Base-by-base conservation (phyloP, 2,329 filamentous ascomycete genomes). In the Aureobasidium vineae region DNA sequence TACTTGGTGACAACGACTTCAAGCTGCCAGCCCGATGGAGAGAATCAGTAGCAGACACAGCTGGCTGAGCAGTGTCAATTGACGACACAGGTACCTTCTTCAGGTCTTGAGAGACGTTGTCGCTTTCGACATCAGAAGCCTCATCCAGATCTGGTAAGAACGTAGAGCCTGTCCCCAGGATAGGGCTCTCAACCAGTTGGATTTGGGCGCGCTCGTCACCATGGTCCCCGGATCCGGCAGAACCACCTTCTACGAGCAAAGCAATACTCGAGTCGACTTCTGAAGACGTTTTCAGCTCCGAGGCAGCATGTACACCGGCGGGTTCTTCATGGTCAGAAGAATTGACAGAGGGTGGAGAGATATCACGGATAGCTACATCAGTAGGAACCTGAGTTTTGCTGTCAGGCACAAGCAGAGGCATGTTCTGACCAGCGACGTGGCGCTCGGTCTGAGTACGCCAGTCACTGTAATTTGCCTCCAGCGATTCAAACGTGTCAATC, bases 401-500 rank as follows among this genome's bases (percentile, higher is more conserved):
- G 7, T 23, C 40, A 31, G 33, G 26, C 16, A 56, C 38, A 38
- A 33, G 38, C 23, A 60, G 36, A 13, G 43, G 41, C 41, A 45
- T 36, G 16, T 41, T 50, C 3, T 50, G 45, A n/a, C 31, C 45
- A 59, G 88, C 82, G n/a, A 93, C 84, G 71, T 85, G 88, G 68
- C 84, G 84, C 73, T 96, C 91, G 38, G 90, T 92, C 56, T 88
- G 84, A 56, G 89, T 88, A 50, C 88, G 86, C 95, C 95, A 99
- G 28, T 88, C 84, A 8, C 87, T 86, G 76, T 94, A 97, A 36
- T 88, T 85, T 13, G 84, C 81, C 76, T 99, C 95, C 5, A 96
- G 81, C 0, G 79, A 78, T 75, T 98, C 95, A 79, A 98, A 89
- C 5, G 88, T 85, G 72, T 96, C 91, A 66, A 98, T 86, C 95